phyloP scores from a whole-genome alignment of 1,284 basidiomycete species.

The Xerocomus tenax region DNA sequence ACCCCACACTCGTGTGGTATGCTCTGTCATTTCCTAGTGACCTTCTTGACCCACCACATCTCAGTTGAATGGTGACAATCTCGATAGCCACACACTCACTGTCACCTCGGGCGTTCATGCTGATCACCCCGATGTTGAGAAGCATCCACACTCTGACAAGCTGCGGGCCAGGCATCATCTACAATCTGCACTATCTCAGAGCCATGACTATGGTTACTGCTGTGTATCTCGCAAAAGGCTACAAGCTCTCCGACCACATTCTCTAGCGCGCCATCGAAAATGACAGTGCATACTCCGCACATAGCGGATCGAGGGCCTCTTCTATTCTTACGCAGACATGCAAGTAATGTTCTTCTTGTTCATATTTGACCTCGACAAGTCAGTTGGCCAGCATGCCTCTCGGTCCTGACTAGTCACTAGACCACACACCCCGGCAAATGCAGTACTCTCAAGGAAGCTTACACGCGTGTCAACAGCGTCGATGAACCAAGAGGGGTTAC shows the following conservation, averaged over 20 bases:
- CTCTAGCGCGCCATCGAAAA: constrained; percentile 81
- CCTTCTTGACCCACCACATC: constrained; percentile 6
- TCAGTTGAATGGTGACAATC: constrained; percentile 63
- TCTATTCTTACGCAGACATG: constrained; percentile 42
- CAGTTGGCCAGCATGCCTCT: constrained; percentile 59
- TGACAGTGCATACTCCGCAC: constrained; percentile 50
- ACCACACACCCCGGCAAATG: constrained; percentile 72
- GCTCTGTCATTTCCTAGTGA: not conserved
- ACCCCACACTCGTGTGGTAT: too few relatives aligned
- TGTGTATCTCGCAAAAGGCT: constrained; percentile 84
- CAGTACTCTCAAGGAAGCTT: constrained; percentile 55
- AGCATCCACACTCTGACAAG: constrained; percentile 59
- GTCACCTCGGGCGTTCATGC: constrained; percentile 60
- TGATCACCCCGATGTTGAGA: constrained; percentile 45
- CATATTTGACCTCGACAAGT: constrained; percentile 61
- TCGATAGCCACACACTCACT: constrained; percentile 52
- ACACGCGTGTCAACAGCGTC: constrained; percentile 58
- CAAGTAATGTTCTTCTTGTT: constrained; percentile 86
- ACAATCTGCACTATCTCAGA: not conserved
- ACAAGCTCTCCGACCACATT: constrained; percentile 69
- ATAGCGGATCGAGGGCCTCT: not conserved
- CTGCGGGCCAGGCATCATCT: constrained; percentile 61
- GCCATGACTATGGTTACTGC: constrained; percentile 54
- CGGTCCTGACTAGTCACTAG: constrained; percentile 62
- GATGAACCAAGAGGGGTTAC: constrained; percentile 77